Evolutionary conservation across 2,329 filamentous ascomycete genomes (phyloP).

Genomic region (Alternaria gansuensis): DNA sequence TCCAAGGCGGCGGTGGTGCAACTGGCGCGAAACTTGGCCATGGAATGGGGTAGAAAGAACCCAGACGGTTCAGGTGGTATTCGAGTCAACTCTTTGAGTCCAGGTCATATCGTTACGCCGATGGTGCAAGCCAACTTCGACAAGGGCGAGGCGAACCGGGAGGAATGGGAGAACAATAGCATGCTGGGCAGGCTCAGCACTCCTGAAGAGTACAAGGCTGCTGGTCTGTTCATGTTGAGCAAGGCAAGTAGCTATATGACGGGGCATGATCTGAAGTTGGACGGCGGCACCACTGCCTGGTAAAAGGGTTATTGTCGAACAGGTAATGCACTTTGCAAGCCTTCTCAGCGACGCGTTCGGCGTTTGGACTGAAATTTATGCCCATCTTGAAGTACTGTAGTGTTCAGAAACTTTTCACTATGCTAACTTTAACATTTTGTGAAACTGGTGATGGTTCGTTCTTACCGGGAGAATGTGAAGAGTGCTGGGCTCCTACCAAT

Average conservation of each 20-base stretch:
- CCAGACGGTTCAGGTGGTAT: conserved; percentile 68
- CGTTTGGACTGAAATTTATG: neutral
- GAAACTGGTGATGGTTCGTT: neutral
- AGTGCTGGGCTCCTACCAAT: conserved; percentile 3
- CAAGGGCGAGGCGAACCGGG: conserved; percentile 69
- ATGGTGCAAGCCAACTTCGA: conserved; percentile 84
- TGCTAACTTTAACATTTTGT: neutral
- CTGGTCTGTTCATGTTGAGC: conserved; percentile 48
- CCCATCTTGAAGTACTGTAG: neutral
- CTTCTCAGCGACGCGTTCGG: conserved; percentile 9
- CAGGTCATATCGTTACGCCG: conserved; percentile 79
- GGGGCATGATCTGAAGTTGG: conserved; percentile 46
- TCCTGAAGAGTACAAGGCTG: conserved; percentile 50
- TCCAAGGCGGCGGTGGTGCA: conserved; percentile 78
- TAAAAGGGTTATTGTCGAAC: conserved; percentile 16
- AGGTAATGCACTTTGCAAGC: conserved; percentile 4
- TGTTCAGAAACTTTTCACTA: neutral
- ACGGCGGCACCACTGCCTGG: conserved; percentile 50
- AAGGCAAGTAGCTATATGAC: conserved; percentile 52
- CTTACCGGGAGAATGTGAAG: neutral
- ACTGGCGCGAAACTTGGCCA: conserved; percentile 72
- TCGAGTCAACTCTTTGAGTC: conserved; percentile 79
- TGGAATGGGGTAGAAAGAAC: conserved; percentile 66
- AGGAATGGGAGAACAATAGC: conserved; percentile 79
- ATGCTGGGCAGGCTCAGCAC: conserved; percentile 68